Percentiles rank a stretch among this genome's conserved stretches.
Evolutionary conservation across 2,329 filamentous ascomycete genomes (phyloP).

Genomic region (Calonectria naviculata): DNA sequence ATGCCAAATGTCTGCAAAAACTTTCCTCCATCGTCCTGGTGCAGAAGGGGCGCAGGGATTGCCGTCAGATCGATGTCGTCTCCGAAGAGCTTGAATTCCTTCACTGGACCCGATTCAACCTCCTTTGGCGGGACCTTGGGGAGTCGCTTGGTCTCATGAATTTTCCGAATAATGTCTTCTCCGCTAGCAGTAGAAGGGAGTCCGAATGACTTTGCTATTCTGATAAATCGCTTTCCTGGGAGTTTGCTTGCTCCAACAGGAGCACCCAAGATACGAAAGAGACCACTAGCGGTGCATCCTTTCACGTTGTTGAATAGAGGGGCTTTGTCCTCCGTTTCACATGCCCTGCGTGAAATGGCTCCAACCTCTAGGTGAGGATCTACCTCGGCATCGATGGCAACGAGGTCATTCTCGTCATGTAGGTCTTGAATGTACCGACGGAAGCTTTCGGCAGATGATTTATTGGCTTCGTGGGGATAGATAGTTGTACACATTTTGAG

Average conservation of each 20-base stretch:
- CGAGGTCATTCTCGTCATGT: constrained; percentile 51
- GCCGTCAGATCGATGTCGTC: constrained; percentile 42
- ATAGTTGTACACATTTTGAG: background rate
- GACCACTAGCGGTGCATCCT: constrained; percentile 51
- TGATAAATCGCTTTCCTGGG: constrained; percentile 48
- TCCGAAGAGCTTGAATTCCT: constrained; percentile 16
- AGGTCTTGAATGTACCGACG: constrained; percentile 22
- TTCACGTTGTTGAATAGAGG: constrained; percentile 63
- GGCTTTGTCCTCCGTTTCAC: constrained; percentile 57
- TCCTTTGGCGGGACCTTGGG: constrained; percentile 40
- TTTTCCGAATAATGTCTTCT: constrained; percentile 52
- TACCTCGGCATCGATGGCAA: constrained; percentile 53
- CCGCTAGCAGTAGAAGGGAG: constrained; percentile 39
- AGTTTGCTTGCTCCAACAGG: constrained; percentile 47
- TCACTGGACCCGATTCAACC: constrained; percentile 37
- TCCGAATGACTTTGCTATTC: constrained; percentile 54
- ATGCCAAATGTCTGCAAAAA: constrained; percentile 65
- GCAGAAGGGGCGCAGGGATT: constrained; percentile 54
- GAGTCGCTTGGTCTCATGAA: constrained; percentile 34
- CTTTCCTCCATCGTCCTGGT: constrained; percentile 58
- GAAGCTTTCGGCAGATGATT: constrained; percentile 5
- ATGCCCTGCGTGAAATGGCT: constrained; percentile 58
- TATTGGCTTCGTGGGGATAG: background rate
- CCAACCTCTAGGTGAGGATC: constrained; percentile 57
- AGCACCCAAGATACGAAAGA: constrained; percentile 58